Evolutionary conservation across 495 filamentous ascomycete genomes (phyloP).

Genomic region (Talaromyces thailandensis): DNA sequence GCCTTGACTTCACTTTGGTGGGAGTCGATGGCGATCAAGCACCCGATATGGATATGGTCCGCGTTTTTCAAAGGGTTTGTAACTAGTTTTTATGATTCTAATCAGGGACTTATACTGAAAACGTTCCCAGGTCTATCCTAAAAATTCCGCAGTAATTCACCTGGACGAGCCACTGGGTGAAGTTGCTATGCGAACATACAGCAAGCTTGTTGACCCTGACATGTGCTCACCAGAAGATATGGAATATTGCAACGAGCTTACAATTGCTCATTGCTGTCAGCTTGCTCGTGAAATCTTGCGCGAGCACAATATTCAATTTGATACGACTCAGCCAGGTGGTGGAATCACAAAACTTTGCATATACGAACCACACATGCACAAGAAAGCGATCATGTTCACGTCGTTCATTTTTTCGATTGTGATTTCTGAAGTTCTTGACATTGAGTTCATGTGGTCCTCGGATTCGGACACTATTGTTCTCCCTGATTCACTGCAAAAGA

Average conservation of each 20-base stretch:
- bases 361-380: slow-evolving; percentile 23
- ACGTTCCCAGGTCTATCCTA: slow-evolving; percentile 14
- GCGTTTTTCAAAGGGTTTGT: slow-evolving; percentile 14
- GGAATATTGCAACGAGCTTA: slow-evolving; percentile 12
- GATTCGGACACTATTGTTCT: slow-evolving; percentile 25
- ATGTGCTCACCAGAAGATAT: slow-evolving; percentile 6
- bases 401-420: slow-evolving; percentile 25
- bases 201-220: slow-evolving; percentile 15
- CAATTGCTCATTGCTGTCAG: slow-evolving; percentile 19
- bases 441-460: slow-evolving; percentile 26
- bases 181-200: slow-evolving; percentile 20
- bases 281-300: slow-evolving; percentile 16
- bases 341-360: slow-evolving; percentile 17
- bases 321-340: slow-evolving; percentile 3
- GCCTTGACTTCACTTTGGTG: slow-evolving; percentile 20
- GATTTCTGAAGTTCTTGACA: slow-evolving; percentile 18
- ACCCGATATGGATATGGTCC: slow-evolving; percentile 24
- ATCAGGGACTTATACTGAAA: background rate
- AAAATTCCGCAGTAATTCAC: slow-evolving; percentile 17
- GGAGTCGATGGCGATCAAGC: slow-evolving; percentile 22
- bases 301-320: slow-evolving; percentile 13
- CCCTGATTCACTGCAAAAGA: slow-evolving; percentile 16
- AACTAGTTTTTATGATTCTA: background rate
- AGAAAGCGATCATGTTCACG: slow-evolving; percentile 27
- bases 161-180: slow-evolving; percentile 21